Evolutionary conservation across 192 early-diverging fungal species (phyloP), one percentile per base, ranked within the genome.

Genomic region (Mortierella alpina): DNA sequence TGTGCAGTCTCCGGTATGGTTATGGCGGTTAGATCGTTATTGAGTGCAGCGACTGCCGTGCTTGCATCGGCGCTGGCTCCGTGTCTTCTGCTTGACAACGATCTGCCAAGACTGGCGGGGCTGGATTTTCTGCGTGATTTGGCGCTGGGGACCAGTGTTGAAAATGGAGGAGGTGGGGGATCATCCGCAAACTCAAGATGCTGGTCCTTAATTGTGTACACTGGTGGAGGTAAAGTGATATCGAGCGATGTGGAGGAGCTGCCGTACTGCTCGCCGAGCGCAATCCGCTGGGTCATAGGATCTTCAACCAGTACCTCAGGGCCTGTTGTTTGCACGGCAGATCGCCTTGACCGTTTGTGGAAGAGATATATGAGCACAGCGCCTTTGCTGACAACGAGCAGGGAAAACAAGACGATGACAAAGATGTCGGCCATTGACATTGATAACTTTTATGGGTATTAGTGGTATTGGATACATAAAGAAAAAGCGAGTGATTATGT

Each of bases 151-250:
- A 59, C 41, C 31, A 23, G 5, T 11, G n/a, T 15, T 18, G 64
- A 53, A 41, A 66, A 66, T 17, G 64, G 31, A 42, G 64, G 64
- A 13, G 64, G 64, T 40, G 64, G 64, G 6, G 64, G 64, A 0
- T n/a, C 53, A 20, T 66, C 13, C 18, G 53, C 49, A 22, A 66
- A 66, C 18, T 66, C 64, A 39, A 66, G 52, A 45, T 66, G 64
- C 64, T 18, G 64, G 9, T 66, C 64, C 14, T 66, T 53, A 15
- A 40, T 8, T 11, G 64, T 66, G 41, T 66, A 66, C 0, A 39
- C 51, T 2, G 64, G 64, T 53, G 45, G 64, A 18, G 64, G 64
- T 4, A n/a, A n/a, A 7, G 64, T 18, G 23, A 39, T 17, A 13
- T 40, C 6, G 5, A 40, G 39, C 9, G 64, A 13, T 1, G 51